Conservation (phyloP, 495 filamentous ascomycete species). For the Ramalina intermedia region DNA sequence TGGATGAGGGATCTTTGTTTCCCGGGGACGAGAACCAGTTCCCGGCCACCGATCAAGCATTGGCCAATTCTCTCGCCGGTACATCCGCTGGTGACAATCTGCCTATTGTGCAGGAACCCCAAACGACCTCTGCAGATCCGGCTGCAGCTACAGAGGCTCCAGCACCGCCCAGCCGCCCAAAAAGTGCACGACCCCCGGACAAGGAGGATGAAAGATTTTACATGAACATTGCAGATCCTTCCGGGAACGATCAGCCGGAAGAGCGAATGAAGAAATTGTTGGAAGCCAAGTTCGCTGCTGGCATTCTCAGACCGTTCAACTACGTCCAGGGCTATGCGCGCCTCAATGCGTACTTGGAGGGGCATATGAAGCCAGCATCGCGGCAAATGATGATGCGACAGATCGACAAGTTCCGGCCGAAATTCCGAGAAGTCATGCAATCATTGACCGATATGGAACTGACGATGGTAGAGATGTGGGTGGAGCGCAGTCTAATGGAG, state of each 20-base stretch:
- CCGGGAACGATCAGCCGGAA: constrained; percentile 80
- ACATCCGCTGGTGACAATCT: constrained; percentile 19
- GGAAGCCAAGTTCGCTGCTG: constrained; percentile 88
- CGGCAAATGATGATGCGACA: constrained; percentile 82
- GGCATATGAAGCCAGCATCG: constrained; percentile 60
- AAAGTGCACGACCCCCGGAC: constrained; percentile 49
- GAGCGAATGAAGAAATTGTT: constrained; percentile 91
- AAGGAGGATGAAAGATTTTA: constrained; percentile 85
- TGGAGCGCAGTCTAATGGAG: constrained; percentile 85
- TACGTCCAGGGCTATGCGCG: constrained; percentile 92
- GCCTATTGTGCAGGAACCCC: constrained; percentile 20
- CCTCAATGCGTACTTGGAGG: constrained; percentile 78
- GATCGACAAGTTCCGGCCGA: constrained; percentile 82
- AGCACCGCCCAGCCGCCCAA: constrained; percentile 37
- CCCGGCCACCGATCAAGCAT: constrained; percentile 39
- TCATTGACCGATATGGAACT: constrained; percentile 81
- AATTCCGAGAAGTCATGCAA: constrained; percentile 91
- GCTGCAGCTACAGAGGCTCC: constrained; percentile 20
- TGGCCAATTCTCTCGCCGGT: constrained; percentile 36
- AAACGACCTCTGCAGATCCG: neutral
- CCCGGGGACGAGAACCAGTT: constrained; percentile 45
- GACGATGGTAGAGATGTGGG: constrained; percentile 95
- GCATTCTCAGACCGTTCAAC: constrained; percentile 89
- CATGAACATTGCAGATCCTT: constrained; percentile 89
- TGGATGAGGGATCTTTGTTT: constrained; percentile 62